These are phyloP conservation scores for Monilinia vaccinii-corymbosi DNA, from an alignment of 2,329 filamentous ascomycete genomes.

Conservation along the genomic window DNA sequence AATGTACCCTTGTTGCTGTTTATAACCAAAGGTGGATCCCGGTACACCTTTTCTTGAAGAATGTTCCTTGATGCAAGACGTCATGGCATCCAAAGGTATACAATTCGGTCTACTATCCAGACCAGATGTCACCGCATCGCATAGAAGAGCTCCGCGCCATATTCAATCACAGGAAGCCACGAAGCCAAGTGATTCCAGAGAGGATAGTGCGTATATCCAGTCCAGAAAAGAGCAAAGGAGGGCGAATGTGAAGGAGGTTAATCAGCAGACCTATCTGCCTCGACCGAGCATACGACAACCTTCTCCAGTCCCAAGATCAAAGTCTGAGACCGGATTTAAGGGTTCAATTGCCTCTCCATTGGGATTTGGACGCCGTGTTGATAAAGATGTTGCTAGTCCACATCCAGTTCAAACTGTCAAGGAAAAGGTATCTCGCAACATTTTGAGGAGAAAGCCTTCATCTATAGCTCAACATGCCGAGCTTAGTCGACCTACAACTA, in stretches of 20 bases:
- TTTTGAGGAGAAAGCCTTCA: constrained; percentile 43
- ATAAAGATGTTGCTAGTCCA: constrained; percentile 3
- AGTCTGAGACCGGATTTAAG: constrained; percentile 16
- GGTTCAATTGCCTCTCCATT: constrained; percentile 17
- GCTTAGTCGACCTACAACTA: constrained; percentile 17
- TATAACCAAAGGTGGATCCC: constrained; percentile 19
- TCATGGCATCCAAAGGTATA: constrained; percentile 37
- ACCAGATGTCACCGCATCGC: constrained; percentile 32
- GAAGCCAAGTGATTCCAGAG: constrained; percentile 28
- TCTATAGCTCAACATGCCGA: constrained; percentile 34
- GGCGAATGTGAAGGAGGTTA: constrained; percentile 11
- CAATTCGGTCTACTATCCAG: constrained; percentile 35
- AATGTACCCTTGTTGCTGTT: constrained; percentile 14
- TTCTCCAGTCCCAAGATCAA: constrained; percentile 14
- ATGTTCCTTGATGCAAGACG: constrained; percentile 24
- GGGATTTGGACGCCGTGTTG: constrained; percentile 19
- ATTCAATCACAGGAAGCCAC: constrained; percentile 14
- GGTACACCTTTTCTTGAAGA: constrained; percentile 9
- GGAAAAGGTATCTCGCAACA: constrained; percentile 32
- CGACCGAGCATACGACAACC: constrained; percentile 19
- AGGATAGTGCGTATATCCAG: constrained; percentile 35
- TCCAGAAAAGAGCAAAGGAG: constrained; percentile 19
- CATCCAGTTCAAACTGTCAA: constrained; percentile 17
- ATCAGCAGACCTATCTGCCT: constrained; percentile 18
- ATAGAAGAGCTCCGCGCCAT: constrained; percentile 24